These are phyloP conservation scores for Vitis rotundifolia DNA, from an alignment of 164 flowering plant species.

Conservation along the genomic window DNA sequence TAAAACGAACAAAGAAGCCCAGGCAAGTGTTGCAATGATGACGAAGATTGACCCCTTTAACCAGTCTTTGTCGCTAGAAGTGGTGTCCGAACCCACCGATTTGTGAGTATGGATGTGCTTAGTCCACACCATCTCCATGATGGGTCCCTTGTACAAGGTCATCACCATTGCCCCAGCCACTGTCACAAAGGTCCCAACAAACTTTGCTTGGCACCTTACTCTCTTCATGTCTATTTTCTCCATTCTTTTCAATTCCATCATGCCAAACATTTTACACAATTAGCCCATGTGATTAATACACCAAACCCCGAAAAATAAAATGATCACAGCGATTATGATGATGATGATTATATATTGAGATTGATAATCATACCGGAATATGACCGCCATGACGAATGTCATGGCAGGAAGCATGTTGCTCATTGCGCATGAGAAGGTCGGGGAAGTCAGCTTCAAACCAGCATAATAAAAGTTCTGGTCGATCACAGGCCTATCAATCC, in stretches of 20 bases:
- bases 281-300: not conserved
- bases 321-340: not conserved
- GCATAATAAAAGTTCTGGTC: constrained; percentile 95
- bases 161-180: constrained; percentile 94
- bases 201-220: constrained; percentile 82
- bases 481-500: constrained; percentile 73
- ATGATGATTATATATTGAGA: not conserved
- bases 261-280: not conserved
- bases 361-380: constrained; percentile 57
- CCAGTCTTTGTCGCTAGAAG: constrained; percentile 68
- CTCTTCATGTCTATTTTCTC: constrained; percentile 75
- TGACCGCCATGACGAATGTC: constrained; percentile 90
- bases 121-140: constrained; percentile 63
- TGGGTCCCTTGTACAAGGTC: constrained; percentile 84
- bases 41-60: constrained; percentile 84
- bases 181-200: constrained; percentile 78
- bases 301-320: too few species aligned
- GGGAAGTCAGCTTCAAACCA: constrained; percentile 84
- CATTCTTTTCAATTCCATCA: constrained; percentile 45
- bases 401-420: constrained; percentile 96
- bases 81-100: constrained; percentile 22
- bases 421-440: constrained; percentile 95
- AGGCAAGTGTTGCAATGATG: constrained; percentile 86
- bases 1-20: constrained; percentile 88
- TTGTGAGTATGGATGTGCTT: constrained; percentile 30